These are phyloP conservation scores for Phytophthora boehmeriae DNA, from an alignment of 352 stramenopile species.

Conservation along the genomic window DNA sequence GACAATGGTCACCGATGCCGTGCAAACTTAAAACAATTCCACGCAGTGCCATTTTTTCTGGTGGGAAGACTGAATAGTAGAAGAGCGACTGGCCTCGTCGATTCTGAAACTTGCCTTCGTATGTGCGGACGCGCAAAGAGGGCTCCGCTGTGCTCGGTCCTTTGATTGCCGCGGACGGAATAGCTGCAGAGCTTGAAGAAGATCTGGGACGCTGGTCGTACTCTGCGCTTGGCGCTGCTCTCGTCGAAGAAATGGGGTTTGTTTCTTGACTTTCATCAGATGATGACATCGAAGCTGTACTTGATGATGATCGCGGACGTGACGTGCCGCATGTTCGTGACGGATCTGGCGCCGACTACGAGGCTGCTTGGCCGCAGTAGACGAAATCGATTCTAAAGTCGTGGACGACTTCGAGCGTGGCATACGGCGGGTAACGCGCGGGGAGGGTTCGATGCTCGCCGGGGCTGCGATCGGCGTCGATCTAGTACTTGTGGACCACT, in stretches of 20 bases:
- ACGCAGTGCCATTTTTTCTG: slow-evolving; percentile 39
- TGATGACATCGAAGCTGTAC: slow-evolving; percentile 5
- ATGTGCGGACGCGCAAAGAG: slow-evolving; percentile 23
- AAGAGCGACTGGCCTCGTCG: slow-evolving; percentile 52
- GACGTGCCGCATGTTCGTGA: neutral
- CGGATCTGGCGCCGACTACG: neutral
- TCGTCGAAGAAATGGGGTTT: neutral
- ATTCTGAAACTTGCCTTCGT: slow-evolving; percentile 58
- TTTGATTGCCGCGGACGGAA: neutral
- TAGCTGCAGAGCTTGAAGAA: slow-evolving; percentile 23
- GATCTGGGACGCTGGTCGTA: slow-evolving; percentile 16
- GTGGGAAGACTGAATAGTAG: slow-evolving; percentile 61
- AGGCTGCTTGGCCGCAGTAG: neutral
- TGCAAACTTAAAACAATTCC: slow-evolving; percentile 65
- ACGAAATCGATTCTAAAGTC: slow-evolving; percentile 12
- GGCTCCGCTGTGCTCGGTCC: slow-evolving; percentile 10
- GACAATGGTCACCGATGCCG: slow-evolving; percentile 65
- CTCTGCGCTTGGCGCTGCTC: neutral
- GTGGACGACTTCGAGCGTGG: slow-evolving; percentile 13
- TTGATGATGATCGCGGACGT: neutral
- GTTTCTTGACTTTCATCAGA: slow-evolving; percentile 15
- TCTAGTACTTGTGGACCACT: neutral
- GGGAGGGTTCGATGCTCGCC: slow-evolving; percentile 6
- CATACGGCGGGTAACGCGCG: slow-evolving; percentile 9
- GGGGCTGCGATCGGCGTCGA: slow-evolving; percentile 1